phyloP scores from a whole-genome alignment of 495 filamentous ascomycete species.

The Penicillium subrubescens region DNA sequence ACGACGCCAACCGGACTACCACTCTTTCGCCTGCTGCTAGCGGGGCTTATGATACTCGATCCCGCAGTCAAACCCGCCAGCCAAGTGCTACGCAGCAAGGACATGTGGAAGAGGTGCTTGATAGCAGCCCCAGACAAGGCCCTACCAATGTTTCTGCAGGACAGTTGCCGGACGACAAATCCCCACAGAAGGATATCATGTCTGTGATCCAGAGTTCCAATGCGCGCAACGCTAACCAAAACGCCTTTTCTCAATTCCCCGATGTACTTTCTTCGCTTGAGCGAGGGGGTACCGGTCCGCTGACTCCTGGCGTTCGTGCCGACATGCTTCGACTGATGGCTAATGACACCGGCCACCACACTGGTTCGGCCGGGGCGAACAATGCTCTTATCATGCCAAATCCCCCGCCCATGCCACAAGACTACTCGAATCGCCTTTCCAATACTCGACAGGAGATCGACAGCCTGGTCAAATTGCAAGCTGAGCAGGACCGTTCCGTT shows the following conservation, averaged over 20 bases:
- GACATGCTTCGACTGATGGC: conserved; percentile 82
- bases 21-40: conserved; percentile 44
- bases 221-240: conserved; percentile 55
- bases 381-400: conserved; percentile 63
- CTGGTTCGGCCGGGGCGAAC: conserved; percentile 32
- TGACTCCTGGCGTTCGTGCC: conserved; percentile 76
- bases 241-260: conserved; percentile 65
- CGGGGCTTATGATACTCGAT: conserved; percentile 35
- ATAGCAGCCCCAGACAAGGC: conserved; percentile 40
- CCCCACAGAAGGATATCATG: conserved; percentile 76
- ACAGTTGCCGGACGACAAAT: conserved; percentile 25
- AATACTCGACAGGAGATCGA: conserved; percentile 74
- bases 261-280: conserved; percentile 73
- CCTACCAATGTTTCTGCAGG: conserved; percentile 18
- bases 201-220: conserved; percentile 82
- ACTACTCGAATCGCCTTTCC: conserved; percentile 54
- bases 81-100: conserved; percentile 36
- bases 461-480: conserved; percentile 68
- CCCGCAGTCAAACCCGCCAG: conserved; percentile 40
- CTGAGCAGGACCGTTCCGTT: conserved; percentile 70
- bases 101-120: conserved; percentile 49
- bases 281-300: conserved; percentile 63
- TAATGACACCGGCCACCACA: conserved; percentile 43
- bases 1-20: conserved; percentile 36
- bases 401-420: conserved; percentile 60